A percentile compares a stretch with the other conserved stretches of the same genome.
Evolutionary conservation across 371 early-diverging fungal species (phyloP).

Genomic region (Sporodiniella umbellata): DNA sequence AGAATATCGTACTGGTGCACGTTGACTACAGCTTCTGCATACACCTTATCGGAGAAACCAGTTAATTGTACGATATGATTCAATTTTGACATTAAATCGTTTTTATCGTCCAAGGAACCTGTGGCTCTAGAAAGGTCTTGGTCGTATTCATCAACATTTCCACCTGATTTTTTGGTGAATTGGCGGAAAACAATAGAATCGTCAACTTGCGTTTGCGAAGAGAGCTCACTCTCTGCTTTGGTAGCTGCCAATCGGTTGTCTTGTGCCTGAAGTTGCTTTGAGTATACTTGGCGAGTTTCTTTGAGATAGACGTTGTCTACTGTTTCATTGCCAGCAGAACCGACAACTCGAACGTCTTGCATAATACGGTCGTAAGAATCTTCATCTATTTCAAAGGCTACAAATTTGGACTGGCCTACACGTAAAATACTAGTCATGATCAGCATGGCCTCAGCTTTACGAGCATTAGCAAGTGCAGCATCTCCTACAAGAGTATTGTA

Average conservation of each 20-base stretch:
- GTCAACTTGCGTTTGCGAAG: slow-evolving; percentile 80
- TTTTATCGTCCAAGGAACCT: slow-evolving; percentile 67
- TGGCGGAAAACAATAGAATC: slow-evolving; percentile 88
- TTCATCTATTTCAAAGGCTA: slow-evolving; percentile 87
- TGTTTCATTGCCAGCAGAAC: slow-evolving; percentile 43
- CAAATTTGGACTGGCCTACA: slow-evolving; percentile 87
- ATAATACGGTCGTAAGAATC: slow-evolving; percentile 93
- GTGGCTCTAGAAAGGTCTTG: slow-evolving; percentile 87
- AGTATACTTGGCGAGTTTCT: slow-evolving; percentile 79
- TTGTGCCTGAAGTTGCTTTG: slow-evolving; percentile 72
- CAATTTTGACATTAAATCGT: slow-evolving; percentile 81
- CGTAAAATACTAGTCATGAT: slow-evolving; percentile 95
- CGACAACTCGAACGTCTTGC: slow-evolving; percentile 83
- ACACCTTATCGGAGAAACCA: slow-evolving; percentile 97
- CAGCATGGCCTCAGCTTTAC: slow-evolving; percentile 91
- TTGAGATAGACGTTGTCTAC: slow-evolving; percentile 72
- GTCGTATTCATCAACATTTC: slow-evolving; percentile 80
- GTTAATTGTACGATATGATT: slow-evolving; percentile 95
- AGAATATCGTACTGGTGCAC: slow-evolving; percentile 97
- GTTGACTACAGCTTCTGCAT: slow-evolving; percentile 97
- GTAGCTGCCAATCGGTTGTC: slow-evolving; percentile 58
- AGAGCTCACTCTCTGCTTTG: slow-evolving; percentile 61
- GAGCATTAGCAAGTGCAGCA: slow-evolving; percentile 61
- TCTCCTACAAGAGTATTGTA: slow-evolving; percentile 54
- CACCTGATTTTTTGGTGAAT: slow-evolving; percentile 71